Evolutionary conservation across 306 rosid genomes (phyloP).

Genomic region (Quercus robur): DNA sequence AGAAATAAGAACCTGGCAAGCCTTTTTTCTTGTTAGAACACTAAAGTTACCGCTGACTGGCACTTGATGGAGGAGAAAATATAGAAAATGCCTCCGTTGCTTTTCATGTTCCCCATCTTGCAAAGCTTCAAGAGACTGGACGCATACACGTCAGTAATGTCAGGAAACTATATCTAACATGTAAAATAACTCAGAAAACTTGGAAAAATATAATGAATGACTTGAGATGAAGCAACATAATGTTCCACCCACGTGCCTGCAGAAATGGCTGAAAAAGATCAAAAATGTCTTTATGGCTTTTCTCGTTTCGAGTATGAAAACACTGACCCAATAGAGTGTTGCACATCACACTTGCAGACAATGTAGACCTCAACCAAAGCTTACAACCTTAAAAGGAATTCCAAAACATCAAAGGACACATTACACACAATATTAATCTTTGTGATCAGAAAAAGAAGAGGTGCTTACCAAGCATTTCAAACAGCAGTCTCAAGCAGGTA

Average conservation of each 20-base stretch:
- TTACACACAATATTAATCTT: conserved; percentile 2
- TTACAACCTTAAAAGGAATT: conserved; percentile 69
- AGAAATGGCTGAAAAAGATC: conserved; percentile 92
- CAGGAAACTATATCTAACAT: not conserved
- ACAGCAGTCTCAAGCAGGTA: conserved; percentile 82
- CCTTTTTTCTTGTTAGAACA: conserved; percentile 70
- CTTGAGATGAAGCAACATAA: conserved; percentile 20
- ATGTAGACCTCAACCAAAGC: conserved; percentile 94
- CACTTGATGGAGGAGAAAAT: conserved; percentile 96
- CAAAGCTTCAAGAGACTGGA: conserved; percentile 96
- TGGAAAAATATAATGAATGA: not conserved
- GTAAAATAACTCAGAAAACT: not conserved
- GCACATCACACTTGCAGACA: conserved; percentile 91
- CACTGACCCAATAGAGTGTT: conserved; percentile 96
- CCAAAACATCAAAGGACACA: conserved; percentile 18
- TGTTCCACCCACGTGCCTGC: conserved; percentile 62
- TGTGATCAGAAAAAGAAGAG: conserved; percentile 17
- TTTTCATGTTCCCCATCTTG: conserved; percentile 97
- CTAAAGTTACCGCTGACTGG: conserved; percentile 95
- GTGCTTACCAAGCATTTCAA: conserved; percentile 82
- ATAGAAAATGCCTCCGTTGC: conserved; percentile 90
- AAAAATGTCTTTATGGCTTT: conserved; percentile 92
- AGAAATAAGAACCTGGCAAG: conserved; percentile 71
- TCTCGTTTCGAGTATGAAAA: conserved; percentile 89
- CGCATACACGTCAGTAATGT: conserved; percentile 21